Evolutionary conservation across 2,329 filamentous ascomycete genomes (phyloP), one percentile per base, ranked within the genome.

Genomic region (Westerdykella aurantiaca): DNA sequence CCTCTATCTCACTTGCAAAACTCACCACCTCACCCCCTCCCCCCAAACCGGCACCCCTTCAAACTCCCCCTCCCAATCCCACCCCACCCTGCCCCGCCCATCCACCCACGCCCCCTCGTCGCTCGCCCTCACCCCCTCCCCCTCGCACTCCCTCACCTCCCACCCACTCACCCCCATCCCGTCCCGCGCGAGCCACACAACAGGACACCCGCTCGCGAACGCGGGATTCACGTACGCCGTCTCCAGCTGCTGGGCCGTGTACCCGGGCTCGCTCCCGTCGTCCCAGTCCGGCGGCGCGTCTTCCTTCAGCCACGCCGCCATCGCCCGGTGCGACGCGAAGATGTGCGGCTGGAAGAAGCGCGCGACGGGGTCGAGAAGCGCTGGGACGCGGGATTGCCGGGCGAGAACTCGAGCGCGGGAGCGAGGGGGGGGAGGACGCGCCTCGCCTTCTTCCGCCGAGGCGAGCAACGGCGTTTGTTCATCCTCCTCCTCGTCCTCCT

Each of bases 61-160:
- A 44, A 66, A 63, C 31, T 63, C 55, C 25, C 23, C 23, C 33
- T 64, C 52, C 35, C 54, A 52, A 37, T 49, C 58, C 63, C 60
- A 66, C 41, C 51, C 54, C 45, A 67, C 39, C 10, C 45, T 38
- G 0, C 58, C 58, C 11, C 63, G 50, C 25, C 54, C 52, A 37
- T 65, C 61, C 17, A 67, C 43, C 63, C 63, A 65, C 6, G 64
- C 63, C 14, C 63, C 64, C 39, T 60, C 42, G 46, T 66, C 61
- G 38, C 49, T 66, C 38, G 44, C 43, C 34, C 55, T 52, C 37
- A 68, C 41, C 2, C 58, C 62, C 6, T 37, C 48, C 18, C 56
- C 50, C 40, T 63, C 60, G 40, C 58, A 62, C 48, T 64, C 58
- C 13, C 48, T 45, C 9, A 63, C 51, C 39, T 64, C 61, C 6